Percentiles rank a stretch among this genome's conserved stretches.
Conservation (phyloP, 345 rosid genomes). For the Dipteronia dyeriana region DNA sequence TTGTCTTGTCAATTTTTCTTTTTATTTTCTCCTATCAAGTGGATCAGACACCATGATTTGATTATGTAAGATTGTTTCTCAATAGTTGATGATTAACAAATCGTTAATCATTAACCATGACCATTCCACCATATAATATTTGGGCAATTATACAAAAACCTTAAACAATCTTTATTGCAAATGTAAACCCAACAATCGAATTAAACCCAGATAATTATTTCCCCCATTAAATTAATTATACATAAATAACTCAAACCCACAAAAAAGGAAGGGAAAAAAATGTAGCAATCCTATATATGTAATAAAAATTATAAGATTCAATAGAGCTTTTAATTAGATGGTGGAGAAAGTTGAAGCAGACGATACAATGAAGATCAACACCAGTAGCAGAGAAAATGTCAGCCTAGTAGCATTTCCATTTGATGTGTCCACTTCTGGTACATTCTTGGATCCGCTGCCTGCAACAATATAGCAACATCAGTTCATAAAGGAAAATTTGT, state of each 20-base stretch:
- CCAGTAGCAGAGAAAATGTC: constrained; percentile 15
- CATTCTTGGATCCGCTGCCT: constrained; percentile 34
- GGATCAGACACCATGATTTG: constrained; percentile 6
- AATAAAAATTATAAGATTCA: not conserved
- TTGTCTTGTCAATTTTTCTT: not conserved
- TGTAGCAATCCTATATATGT: not conserved
- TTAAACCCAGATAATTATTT: not conserved
- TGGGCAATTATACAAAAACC: too few relatives aligned
- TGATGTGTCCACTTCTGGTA: constrained; percentile 24
- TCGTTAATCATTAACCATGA: not conserved
- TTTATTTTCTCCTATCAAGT: not conserved
- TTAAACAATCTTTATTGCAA: not conserved
- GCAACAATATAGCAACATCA: not conserved
- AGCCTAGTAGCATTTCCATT: constrained; percentile 25
- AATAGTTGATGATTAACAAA: not conserved
- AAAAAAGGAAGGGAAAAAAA: not conserved
- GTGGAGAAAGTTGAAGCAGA: not conserved
- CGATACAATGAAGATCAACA: constrained; percentile 21
- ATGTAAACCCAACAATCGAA: not conserved
- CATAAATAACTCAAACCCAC: not conserved
- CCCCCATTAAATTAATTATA: not conserved
- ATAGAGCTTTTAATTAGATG: not conserved
- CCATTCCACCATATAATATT: not conserved
- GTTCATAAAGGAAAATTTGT: not conserved
- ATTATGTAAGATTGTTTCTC: not conserved